Conservation (phyloP, 2,329 filamentous ascomycete genomes). For the Colletotrichum sp. region DNA sequence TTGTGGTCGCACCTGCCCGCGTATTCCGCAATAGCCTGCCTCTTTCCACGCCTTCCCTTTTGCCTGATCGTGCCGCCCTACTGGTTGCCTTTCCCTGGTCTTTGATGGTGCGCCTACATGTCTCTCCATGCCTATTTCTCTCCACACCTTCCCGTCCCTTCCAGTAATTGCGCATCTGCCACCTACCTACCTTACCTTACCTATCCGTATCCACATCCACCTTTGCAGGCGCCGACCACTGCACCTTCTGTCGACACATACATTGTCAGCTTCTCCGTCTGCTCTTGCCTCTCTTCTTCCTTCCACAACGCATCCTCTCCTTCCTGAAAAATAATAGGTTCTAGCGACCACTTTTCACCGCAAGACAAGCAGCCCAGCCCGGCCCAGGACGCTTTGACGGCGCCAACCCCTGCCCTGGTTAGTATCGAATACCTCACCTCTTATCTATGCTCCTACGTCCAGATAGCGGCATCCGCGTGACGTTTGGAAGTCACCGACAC, state of each 20-base stretch:
- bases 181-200: neutral
- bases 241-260: neutral
- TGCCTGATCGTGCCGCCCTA: neutral
- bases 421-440: conserved; percentile 8
- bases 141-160: neutral
- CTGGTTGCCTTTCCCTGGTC: neutral
- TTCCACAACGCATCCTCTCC: neutral
- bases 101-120: neutral
- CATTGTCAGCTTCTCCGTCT: neutral
- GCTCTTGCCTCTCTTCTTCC: neutral
- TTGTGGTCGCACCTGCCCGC: neutral
- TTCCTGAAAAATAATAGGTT: neutral
- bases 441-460: conserved; percentile 14
- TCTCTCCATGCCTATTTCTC: neutral
- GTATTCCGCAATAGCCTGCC: neutral
- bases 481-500: conserved; percentile 7
- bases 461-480: conserved; percentile 18
- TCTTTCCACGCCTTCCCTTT: neutral
- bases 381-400: conserved; percentile 1
- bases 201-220: neutral
- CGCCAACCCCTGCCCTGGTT: conserved; percentile 11
- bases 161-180: neutral
- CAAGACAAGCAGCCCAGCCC: neutral
- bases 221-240: neutral
- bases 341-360: neutral